Percentiles rank a stretch among this genome's conserved stretches.
These are phyloP conservation scores for Metschnikowia similis DNA, from an alignment of 805 yeast species.

Conservation along the genomic window DNA sequence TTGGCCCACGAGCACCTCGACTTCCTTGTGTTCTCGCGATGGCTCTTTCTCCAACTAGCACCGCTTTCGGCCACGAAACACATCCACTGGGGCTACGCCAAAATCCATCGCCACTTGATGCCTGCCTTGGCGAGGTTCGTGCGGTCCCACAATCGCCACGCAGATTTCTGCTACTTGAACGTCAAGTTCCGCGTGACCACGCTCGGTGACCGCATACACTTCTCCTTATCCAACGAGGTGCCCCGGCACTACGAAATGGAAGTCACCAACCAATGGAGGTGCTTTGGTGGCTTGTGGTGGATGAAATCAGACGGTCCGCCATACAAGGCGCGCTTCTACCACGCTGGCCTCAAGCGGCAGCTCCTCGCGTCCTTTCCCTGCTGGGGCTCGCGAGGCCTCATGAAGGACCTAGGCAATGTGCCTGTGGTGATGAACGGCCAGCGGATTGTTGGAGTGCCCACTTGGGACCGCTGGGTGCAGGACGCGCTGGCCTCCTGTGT, in stretches of 20 bases:
- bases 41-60: slow-evolving; percentile 23
- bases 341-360: not conserved
- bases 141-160: not conserved
- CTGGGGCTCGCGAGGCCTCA: not conserved
- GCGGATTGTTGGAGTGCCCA: not conserved
- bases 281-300: slow-evolving; percentile 17
- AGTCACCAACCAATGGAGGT: slow-evolving; percentile 2
- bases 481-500: not conserved
- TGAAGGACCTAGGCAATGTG: not conserved
- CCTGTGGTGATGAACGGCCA: not conserved
- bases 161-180: not conserved
- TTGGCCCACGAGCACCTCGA: slow-evolving; percentile 1
- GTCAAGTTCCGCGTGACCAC: not conserved
- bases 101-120: slow-evolving; percentile 28
- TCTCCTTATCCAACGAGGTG: not conserved
- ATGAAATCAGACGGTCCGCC: not conserved
- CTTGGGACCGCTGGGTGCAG: not conserved
- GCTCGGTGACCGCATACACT: not conserved
- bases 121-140: slow-evolving; percentile 15
- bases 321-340: slow-evolving; percentile 1
- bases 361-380: slow-evolving; percentile 1
- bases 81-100: slow-evolving; percentile 39
- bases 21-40: slow-evolving; percentile 23
- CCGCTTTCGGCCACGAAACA: slow-evolving; percentile 31
- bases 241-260: not conserved